phyloP scores from a whole-genome alignment of 345 rosid genomes.

The Microcos paniculata region DNA sequence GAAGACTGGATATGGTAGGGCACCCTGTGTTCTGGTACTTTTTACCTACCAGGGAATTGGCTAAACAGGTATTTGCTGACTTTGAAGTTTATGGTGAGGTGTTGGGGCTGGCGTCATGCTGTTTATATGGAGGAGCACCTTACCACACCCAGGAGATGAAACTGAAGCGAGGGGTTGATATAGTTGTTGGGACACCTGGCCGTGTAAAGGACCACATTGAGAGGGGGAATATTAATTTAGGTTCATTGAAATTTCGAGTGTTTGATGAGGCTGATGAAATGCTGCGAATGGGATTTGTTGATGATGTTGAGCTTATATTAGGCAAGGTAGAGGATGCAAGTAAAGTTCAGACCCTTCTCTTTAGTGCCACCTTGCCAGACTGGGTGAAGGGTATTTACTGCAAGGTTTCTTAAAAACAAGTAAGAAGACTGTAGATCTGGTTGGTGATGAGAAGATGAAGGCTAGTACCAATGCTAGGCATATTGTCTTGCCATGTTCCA shows the following conservation, averaged over 20 bases:
- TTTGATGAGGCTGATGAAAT: slow-evolving; percentile 99
- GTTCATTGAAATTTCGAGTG: slow-evolving; percentile 74
- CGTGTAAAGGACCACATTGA: slow-evolving; percentile 95
- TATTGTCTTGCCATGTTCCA: slow-evolving; percentile 74
- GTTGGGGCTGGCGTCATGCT: slow-evolving; percentile 71
- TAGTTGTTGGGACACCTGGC: slow-evolving; percentile 95
- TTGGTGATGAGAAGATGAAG: slow-evolving; percentile 96
- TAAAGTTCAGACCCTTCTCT: slow-evolving; percentile 97
- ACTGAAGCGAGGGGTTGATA: slow-evolving; percentile 80
- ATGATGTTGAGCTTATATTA: slow-evolving; percentile 90
- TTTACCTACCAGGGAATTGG: slow-evolving; percentile 92
- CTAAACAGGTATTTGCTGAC: slow-evolving; percentile 83
- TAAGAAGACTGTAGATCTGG: slow-evolving; percentile 91
- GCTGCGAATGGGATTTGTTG: slow-evolving; percentile 98
- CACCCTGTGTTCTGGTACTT: slow-evolving; percentile 92
- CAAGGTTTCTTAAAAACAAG: slow-evolving; percentile 68
- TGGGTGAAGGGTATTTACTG: slow-evolving; percentile 87
- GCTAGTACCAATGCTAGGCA: slow-evolving; percentile 91
- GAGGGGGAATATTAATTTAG: slow-evolving; percentile 62
- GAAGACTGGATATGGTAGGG: slow-evolving; percentile 77
- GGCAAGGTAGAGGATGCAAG: slow-evolving; percentile 80
- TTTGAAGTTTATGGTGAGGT: slow-evolving; percentile 87
- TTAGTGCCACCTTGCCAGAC: slow-evolving; percentile 91
- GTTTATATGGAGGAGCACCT: slow-evolving; percentile 90
- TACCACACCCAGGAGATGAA: slow-evolving; percentile 58